phyloP scores from a whole-genome alignment of 2,329 filamentous ascomycete genomes.

The Fusarium piperis region DNA sequence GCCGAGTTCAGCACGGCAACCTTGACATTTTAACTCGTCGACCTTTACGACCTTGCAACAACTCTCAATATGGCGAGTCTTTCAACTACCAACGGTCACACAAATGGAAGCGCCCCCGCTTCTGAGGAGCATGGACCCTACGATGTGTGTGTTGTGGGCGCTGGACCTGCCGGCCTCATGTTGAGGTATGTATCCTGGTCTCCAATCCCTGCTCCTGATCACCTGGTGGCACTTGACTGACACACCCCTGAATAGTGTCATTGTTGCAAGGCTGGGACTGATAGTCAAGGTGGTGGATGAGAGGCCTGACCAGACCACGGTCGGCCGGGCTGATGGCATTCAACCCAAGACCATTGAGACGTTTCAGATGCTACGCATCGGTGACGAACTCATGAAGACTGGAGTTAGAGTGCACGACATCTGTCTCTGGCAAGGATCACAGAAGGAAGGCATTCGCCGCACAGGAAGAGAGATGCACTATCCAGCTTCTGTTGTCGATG shows the following conservation, averaged over 20 bases:
- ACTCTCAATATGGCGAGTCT: neutral
- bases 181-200: conserved; percentile 44
- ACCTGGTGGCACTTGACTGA: neutral
- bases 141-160: conserved; percentile 62
- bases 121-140: conserved; percentile 36
- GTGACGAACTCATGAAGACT: conserved; percentile 70
- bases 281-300: conserved; percentile 73
- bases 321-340: conserved; percentile 75
- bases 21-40: neutral
- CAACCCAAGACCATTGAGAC: conserved; percentile 83
- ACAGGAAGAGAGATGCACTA: conserved; percentile 74
- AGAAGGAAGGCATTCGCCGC: conserved; percentile 61
- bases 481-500: conserved; percentile 63
- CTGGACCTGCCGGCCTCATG: conserved; percentile 65
- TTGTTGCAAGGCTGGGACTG: conserved; percentile 58
- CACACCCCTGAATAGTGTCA: conserved; percentile 1
- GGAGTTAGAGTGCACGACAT: conserved; percentile 78
- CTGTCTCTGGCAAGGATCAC: conserved; percentile 71
- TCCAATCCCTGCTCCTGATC: neutral
- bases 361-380: conserved; percentile 74
- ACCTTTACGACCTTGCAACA: neutral
- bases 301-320: conserved; percentile 70
- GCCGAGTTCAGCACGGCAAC: neutral
- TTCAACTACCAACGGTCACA: conserved; percentile 5
- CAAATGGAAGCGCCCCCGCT: conserved; percentile 12